phyloP scores from a whole-genome alignment of 768 basidiomycete genomes.

The Collybiopsis luxurians region DNA sequence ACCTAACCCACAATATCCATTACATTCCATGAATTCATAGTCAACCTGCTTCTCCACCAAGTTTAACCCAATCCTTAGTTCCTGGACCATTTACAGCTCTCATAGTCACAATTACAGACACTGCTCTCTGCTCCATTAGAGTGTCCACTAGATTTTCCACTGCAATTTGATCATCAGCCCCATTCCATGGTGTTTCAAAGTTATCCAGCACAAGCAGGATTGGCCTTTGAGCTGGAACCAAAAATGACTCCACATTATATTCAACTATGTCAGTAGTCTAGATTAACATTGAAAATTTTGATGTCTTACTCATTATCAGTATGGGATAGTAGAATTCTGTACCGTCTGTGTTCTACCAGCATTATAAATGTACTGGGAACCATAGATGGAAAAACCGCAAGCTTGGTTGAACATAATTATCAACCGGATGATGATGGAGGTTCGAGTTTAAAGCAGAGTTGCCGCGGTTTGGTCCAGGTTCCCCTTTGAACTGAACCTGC shows the following conservation, averaged over 20 bases:
- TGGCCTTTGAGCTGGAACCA: neutral
- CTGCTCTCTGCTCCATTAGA: neutral
- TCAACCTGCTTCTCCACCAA: neutral
- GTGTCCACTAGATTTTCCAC: neutral
- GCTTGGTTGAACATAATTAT: neutral
- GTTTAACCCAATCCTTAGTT: neutral
- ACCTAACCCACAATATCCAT: no score
- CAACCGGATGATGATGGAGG: neutral
- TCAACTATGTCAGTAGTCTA: no score
- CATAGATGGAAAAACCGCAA: neutral
- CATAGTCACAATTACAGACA: conserved; percentile 5
- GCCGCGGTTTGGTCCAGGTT: no score
- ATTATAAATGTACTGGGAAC: neutral
- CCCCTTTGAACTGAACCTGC: no score
- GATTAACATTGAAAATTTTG: neutral
- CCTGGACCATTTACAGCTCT: conserved; percentile 2
- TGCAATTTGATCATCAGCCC: neutral
- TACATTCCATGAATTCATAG: no score
- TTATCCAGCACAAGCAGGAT: conserved; percentile 8
- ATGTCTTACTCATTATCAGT: neutral
- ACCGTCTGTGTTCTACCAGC: neutral
- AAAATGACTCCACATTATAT: neutral
- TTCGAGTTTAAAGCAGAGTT: no score
- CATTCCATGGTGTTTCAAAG: conserved; percentile 9
- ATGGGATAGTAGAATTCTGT: neutral